Conservation (phyloP, 116 monocot species). For the Cymodocea nodosa region DNA sequence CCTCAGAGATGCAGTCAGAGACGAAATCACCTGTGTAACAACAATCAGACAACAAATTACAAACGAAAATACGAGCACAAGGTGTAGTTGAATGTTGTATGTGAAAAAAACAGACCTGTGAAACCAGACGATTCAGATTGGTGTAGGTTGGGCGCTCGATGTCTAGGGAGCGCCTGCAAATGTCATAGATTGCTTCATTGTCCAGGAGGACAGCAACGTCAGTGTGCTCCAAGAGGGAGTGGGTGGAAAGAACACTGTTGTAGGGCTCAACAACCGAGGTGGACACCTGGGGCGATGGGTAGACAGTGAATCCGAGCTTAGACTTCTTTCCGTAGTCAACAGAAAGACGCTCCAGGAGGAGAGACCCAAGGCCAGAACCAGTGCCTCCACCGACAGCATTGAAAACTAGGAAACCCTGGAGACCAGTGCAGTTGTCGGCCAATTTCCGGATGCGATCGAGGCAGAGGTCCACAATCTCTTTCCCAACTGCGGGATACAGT, state of each 20-base stretch:
- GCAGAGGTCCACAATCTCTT: slow-evolving; percentile 34
- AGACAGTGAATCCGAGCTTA: slow-evolving; percentile 36
- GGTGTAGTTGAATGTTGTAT: neutral
- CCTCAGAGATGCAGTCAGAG: slow-evolving; percentile 21
- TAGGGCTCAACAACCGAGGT: slow-evolving; percentile 39
- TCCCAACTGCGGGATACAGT: slow-evolving; percentile 15
- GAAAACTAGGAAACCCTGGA: slow-evolving; percentile 33
- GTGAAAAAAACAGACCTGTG: slow-evolving; percentile 9
- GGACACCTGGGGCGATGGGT: slow-evolving; percentile 33
- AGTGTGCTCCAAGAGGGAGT: slow-evolving; percentile 35
- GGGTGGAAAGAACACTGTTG: slow-evolving; percentile 37
- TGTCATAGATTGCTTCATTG: slow-evolving; percentile 37
- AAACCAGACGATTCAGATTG: slow-evolving; percentile 30
- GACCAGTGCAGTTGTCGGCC: slow-evolving; percentile 30
- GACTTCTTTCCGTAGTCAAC: slow-evolving; percentile 43
- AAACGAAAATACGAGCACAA: neutral
- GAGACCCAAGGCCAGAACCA: slow-evolving; percentile 30
- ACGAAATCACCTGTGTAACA: slow-evolving; percentile 20
- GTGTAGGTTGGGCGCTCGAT: slow-evolving; percentile 35
- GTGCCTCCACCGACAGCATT: slow-evolving; percentile 31
- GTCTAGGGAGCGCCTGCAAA: slow-evolving; percentile 29
- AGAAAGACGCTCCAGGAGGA: slow-evolving; percentile 27
- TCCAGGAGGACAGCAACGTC: slow-evolving; percentile 31
- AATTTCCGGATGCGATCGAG: slow-evolving; percentile 29
- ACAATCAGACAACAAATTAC: neutral